phyloP scores from a whole-genome alignment of 306 rosid genomes.

The Vicia sativa region DNA sequence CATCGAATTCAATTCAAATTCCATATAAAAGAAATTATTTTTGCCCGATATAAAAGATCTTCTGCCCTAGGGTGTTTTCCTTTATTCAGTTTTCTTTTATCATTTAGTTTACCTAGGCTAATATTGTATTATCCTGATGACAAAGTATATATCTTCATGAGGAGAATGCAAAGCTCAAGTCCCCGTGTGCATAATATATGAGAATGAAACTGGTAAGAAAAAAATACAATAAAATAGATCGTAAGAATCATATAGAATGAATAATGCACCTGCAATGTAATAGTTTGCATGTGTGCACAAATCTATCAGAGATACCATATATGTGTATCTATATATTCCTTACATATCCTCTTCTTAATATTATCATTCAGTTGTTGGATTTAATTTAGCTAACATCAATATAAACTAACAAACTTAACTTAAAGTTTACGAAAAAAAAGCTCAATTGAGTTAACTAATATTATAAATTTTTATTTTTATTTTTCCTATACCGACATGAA shows the following conservation, averaged over 20 bases:
- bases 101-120: no score
- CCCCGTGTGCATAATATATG: constrained; percentile 47
- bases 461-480: no score
- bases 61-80: no score
- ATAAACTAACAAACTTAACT: no score
- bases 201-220: not conserved
- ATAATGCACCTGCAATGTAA: constrained; percentile 40
- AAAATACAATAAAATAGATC: not conserved
- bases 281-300: constrained; percentile 69
- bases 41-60: no score
- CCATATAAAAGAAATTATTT: no score
- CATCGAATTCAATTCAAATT: no score
- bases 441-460: no score
- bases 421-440: no score
- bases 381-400: no score
- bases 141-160: not conserved
- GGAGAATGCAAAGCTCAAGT: constrained; percentile 49
- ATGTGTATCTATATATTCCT: constrained; percentile 36
- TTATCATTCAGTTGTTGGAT: not conserved
- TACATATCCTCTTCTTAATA: constrained; percentile 42
- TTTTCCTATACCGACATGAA: not conserved
- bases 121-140: no score
- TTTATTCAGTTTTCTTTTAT: no score
- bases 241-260: constrained; percentile 56
- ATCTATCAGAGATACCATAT: constrained; percentile 64